A percentile compares a stretch with the other conserved stretches of the same genome.
phyloP scores from a whole-genome alignment of 495 filamentous ascomycete species.

The Tuber brumale region DNA sequence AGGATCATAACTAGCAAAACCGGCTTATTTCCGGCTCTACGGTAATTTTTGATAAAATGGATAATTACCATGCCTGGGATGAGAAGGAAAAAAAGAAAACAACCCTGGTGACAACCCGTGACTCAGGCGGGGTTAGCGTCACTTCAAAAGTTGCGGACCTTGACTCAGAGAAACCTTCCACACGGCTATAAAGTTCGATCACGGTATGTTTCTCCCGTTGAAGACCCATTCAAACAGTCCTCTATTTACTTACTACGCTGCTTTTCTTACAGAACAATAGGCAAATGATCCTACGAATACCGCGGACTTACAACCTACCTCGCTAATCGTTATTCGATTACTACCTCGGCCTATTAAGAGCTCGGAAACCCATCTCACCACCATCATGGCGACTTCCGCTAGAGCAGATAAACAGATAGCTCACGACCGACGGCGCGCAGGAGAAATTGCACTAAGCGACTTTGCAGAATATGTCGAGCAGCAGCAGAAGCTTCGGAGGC shows the following conservation, averaged over 20 bases:
- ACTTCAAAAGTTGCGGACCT: background rate
- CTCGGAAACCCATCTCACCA: background rate
- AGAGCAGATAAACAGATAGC: slow-evolving; percentile 39
- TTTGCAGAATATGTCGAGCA: slow-evolving; percentile 97
- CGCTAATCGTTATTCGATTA: background rate
- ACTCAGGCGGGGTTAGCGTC: background rate
- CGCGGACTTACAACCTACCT: background rate
- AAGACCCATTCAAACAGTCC: background rate
- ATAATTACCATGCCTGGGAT: background rate
- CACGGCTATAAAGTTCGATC: background rate
- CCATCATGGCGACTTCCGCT: background rate
- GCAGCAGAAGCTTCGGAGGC: slow-evolving; percentile 64
- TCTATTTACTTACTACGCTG: background rate
- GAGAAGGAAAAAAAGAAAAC: background rate
- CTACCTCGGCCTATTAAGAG: background rate
- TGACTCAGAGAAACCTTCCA: background rate
- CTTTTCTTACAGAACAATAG: background rate
- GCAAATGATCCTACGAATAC: slow-evolving; percentile 2
- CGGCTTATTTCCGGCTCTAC: background rate
- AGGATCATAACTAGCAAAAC: background rate
- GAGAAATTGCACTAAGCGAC: slow-evolving; percentile 68
- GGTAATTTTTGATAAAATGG: background rate
- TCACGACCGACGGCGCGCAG: slow-evolving; percentile 39
- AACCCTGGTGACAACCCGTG: background rate
- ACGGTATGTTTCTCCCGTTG: background rate